Evolutionary conservation across 371 early-diverging fungal species (phyloP), one percentile per base, ranked within the genome.

Genomic region (Syncephalastrum sp.): DNA sequence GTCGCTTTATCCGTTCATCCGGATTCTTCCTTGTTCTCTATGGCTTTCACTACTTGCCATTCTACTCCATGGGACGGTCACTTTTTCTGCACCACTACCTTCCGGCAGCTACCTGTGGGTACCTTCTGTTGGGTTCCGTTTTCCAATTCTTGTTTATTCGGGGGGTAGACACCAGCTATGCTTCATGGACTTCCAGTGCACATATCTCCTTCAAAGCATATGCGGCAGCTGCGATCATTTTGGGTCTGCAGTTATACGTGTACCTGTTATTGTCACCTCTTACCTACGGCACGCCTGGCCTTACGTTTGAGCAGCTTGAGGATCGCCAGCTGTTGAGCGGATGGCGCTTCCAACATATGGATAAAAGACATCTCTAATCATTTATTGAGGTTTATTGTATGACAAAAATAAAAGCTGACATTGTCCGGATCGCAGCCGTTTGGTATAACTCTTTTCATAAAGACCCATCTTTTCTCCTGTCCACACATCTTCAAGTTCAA

Each of bases 41-140:
- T 91, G 57, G 76, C 8, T 67, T 95, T 27, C 99, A 99, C 69
- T 98, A 92, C 63, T 43, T 94, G 16, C 99, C 99, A 5, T 98
- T 98, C 82, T 97, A 95, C 77, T 57, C 90, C 45, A 93, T 96
- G 92, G 96, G 94, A 10, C 88, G 99, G 49, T 87, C 92, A 27
- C 79, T 98, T 15, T 99, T 97, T 77, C 74, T 98, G 53, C 99
- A 98, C 77, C 99, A 99, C 74, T 99, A 99, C 67, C 75, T 98
- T 29, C 98, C 98, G 3, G 87, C 93, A 0, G 77, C 89, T 13
- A 77, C 89, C 27, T 85, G 90, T 65, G 78, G 81, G 38, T 92
- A 94, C 70, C 81, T 93, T 64, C 65, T 89, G 10, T 47, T 85
- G 14, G 90, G 82, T 7, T 70, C 74, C 4, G 68, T 83, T 8